Conservation (phyloP, 257 asterid species). For the Phtheirospermum japonicum region DNA sequence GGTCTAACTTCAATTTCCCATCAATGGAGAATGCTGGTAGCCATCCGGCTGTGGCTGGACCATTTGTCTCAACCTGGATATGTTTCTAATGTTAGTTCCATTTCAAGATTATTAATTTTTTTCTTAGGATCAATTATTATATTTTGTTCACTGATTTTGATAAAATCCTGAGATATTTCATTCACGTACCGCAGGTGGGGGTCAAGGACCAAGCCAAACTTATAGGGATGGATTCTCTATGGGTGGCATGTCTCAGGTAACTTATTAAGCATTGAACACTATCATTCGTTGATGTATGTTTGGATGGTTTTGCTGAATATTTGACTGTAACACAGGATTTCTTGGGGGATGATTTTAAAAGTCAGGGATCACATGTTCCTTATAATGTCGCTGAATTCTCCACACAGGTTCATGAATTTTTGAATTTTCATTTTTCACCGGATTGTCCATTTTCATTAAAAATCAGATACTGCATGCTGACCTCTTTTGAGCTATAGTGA, state of each 20-base stretch:
- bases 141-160: constrained; percentile 13
- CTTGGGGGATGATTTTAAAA: constrained; percentile 89
- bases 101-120: constrained; percentile 12
- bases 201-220: constrained; percentile 78
- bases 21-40: constrained; percentile 78
- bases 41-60: constrained; percentile 88
- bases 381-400: constrained; percentile 81
- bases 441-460: not conserved
- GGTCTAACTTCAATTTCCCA: constrained; percentile 72
- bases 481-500: constrained; percentile 20
- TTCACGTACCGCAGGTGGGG: constrained; percentile 38
- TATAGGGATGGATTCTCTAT: constrained; percentile 83
- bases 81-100: constrained; percentile 71
- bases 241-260: constrained; percentile 96
- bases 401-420: constrained; percentile 61
- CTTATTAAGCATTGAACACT: constrained; percentile 9
- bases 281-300: not conserved
- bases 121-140: constrained; percentile 10
- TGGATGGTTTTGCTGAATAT: constrained; percentile 23
- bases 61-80: constrained; percentile 90
- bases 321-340: constrained; percentile 55
- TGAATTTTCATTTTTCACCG: constrained; percentile 9
- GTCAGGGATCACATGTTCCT: constrained; percentile 97
- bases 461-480: no score
- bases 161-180: constrained; percentile 1